Evolutionary conservation across 129 eudicot species (phyloP).

Genomic region (Tanacetum coccineum): DNA sequence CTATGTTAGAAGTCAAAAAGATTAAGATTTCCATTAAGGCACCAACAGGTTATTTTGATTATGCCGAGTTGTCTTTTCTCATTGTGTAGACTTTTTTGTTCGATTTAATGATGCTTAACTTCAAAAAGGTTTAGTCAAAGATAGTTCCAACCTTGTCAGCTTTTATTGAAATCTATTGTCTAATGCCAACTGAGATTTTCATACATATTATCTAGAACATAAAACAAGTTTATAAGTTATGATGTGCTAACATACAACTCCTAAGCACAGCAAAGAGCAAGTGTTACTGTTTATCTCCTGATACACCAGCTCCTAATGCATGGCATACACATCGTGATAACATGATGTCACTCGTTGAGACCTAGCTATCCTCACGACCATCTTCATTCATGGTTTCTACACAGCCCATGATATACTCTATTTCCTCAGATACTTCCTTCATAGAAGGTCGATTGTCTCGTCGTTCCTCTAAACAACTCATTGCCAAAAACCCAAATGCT

Average conservation of each 20-base stretch:
- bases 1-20: constrained; percentile 23
- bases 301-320: not conserved
- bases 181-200: too few relatives aligned
- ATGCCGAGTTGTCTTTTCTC: not conserved
- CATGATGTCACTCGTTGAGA: not conserved
- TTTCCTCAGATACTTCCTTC: constrained; percentile 70
- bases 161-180: not conserved
- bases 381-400: not conserved
- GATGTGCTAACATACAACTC: not conserved
- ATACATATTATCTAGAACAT: not conserved
- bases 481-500: constrained; percentile 57
- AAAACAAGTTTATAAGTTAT: not conserved
- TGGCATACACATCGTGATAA: not conserved
- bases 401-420: constrained; percentile 54
- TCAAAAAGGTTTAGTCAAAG: not conserved
- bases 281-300: not conserved
- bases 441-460: constrained; percentile 66
- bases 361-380: not conserved
- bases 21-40: too few relatives aligned
- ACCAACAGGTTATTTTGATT: not conserved
- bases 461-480: constrained; percentile 63
- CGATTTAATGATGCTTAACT: not conserved
- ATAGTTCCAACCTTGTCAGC: constrained; percentile 9
- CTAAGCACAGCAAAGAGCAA: not conserved
- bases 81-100: not conserved